phyloP scores from a whole-genome alignment of 2,329 filamentous ascomycete species.

The Aspergillus novofumigatus region DNA sequence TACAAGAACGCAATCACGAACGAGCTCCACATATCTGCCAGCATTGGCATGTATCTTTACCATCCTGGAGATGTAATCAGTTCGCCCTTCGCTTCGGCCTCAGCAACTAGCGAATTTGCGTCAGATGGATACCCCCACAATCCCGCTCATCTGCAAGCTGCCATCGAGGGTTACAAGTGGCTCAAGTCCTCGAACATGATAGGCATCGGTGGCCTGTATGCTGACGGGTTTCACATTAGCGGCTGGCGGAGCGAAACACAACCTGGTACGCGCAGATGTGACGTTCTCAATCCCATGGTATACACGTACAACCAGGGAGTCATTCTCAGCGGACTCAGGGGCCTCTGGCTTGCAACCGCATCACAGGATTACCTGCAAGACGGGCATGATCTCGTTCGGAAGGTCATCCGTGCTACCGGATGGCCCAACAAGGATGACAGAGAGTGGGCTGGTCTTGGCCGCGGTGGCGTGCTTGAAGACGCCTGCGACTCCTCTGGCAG shows the following conservation, averaged over 20 bases:
- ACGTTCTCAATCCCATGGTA: conserved; percentile 79
- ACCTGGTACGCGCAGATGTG: conserved; percentile 67
- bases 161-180: conserved; percentile 77
- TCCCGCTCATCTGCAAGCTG: conserved; percentile 65
- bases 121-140: conserved; percentile 46
- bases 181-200: conserved; percentile 75
- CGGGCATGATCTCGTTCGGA: conserved; percentile 70
- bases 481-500: conserved; percentile 68
- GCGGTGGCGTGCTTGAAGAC: conserved; percentile 78
- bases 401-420: conserved; percentile 73
- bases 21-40: conserved; percentile 80
- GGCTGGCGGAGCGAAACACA: conserved; percentile 55
- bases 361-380: conserved; percentile 68
- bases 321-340: conserved; percentile 73
- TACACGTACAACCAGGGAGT: conserved; percentile 97
- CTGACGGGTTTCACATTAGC: conserved; percentile 83
- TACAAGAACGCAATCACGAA: conserved; percentile 99
- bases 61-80: conserved; percentile 76
- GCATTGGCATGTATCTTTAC: conserved; percentile 82
- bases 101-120: conserved; percentile 21
- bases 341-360: conserved; percentile 74
- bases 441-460: conserved; percentile 71
- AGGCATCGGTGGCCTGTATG: conserved; percentile 68
- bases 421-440: conserved; percentile 50
- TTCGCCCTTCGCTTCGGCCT: conserved; percentile 56